Conservation (phyloP, 2,329 filamentous ascomycete species). For the Parafenestella ontariensis region DNA sequence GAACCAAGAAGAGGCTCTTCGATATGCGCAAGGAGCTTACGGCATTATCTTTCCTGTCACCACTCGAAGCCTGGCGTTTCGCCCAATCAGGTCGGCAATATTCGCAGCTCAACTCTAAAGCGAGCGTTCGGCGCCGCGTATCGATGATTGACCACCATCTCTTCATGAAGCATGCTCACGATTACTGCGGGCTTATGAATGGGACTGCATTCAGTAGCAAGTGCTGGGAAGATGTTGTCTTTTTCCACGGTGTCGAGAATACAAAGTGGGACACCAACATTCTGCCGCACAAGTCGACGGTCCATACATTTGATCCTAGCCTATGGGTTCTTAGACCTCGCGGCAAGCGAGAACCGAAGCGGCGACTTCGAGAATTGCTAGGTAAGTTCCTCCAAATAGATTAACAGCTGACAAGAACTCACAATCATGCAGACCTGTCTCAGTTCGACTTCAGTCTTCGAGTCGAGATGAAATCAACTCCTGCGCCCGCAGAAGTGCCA, state of each 20-base stretch:
- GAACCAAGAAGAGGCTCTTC: background rate
- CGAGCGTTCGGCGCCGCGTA: background rate
- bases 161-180: slow-evolving; percentile 11
- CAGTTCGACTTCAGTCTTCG: slow-evolving; percentile 2
- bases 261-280: background rate
- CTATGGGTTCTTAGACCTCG: background rate
- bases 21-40: slow-evolving; percentile 12
- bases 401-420: background rate
- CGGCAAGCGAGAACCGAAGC: background rate
- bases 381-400: background rate
- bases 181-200: slow-evolving; percentile 17
- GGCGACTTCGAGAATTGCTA: slow-evolving; percentile 2
- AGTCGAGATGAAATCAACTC: background rate
- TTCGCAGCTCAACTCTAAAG: slow-evolving; percentile 1
- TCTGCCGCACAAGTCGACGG: background rate
- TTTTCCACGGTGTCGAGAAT: slow-evolving; percentile 8
- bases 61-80: slow-evolving; percentile 1
- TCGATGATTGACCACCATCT: slow-evolving; percentile 1
- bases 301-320: background rate
- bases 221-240: slow-evolving; percentile 8
- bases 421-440: slow-evolving; percentile 1
- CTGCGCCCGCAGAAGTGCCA: background rate
- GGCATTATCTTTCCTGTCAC: slow-evolving; percentile 2
- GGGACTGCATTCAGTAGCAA: slow-evolving; percentile 8
- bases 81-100: slow-evolving; percentile 1